Conservation (phyloP, 1,139 yeast species). For the Magnusiomyces fungicola region DNA sequence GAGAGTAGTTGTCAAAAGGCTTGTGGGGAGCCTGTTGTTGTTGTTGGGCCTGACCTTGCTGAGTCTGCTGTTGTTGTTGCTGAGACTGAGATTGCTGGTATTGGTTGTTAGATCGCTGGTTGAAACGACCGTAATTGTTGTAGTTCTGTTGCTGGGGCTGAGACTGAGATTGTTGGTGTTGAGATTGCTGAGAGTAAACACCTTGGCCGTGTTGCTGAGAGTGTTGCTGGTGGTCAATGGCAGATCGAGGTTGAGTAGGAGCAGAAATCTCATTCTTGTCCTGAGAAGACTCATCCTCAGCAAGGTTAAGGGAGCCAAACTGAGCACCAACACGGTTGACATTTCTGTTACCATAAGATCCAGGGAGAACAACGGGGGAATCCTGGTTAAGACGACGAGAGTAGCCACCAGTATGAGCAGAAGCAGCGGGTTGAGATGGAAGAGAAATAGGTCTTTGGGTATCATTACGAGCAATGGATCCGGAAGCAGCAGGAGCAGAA, state of each 20-base stretch:
- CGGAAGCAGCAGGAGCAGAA: slow-evolving; percentile 7
- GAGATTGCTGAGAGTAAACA: slow-evolving; percentile 5
- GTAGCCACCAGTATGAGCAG: slow-evolving; percentile 12
- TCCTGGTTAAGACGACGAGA: slow-evolving; percentile 37
- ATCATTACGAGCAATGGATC: not conserved
- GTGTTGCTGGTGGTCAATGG: slow-evolving; percentile 2
- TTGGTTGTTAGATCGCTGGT: slow-evolving; percentile 7
- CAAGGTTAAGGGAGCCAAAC: slow-evolving; percentile 53
- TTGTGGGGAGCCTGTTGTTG: slow-evolving; percentile 16
- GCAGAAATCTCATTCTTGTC: slow-evolving; percentile 24
- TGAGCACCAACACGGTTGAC: slow-evolving; percentile 59
- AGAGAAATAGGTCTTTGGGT: slow-evolving; percentile 11
- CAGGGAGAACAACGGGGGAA: slow-evolving; percentile 61
- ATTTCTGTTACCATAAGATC: slow-evolving; percentile 38
- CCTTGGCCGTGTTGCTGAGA: not conserved
- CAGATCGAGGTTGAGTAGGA: slow-evolving; percentile 22
- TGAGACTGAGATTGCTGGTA: slow-evolving; percentile 17
- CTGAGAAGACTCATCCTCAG: slow-evolving; percentile 29
- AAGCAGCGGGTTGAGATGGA: slow-evolving; percentile 18
- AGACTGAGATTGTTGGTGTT: slow-evolving; percentile 16
- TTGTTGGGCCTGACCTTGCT: slow-evolving; percentile 11
- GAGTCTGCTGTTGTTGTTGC: slow-evolving; percentile 15
- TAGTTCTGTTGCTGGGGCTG: slow-evolving; percentile 8
- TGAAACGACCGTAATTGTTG: not conserved
- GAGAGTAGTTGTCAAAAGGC: slow-evolving; percentile 20